phyloP scores from a whole-genome alignment of 176 grass and related monocot genomes.

The Canna indica region DNA sequence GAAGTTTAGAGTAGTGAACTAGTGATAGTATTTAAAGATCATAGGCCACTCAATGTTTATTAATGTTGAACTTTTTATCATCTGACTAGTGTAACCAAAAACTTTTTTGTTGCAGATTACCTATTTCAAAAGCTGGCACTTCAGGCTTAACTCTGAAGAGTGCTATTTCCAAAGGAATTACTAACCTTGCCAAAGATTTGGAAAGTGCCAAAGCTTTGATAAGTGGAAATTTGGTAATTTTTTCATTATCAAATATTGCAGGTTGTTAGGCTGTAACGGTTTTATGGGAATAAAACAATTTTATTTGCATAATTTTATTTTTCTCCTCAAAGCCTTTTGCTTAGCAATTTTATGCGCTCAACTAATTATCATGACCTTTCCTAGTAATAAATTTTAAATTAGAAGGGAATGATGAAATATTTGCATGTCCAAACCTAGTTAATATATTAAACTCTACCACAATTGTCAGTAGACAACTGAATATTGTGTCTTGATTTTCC shows the following conservation, averaged over 20 bases:
- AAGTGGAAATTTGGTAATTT: slow-evolving; percentile 55
- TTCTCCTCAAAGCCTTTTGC: neutral
- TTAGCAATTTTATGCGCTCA: neutral
- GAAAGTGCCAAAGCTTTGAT: slow-evolving; percentile 68
- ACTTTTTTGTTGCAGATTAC: slow-evolving; percentile 30
- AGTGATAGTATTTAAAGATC: neutral
- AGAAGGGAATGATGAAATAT: too few species aligned
- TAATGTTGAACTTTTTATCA: slow-evolving; percentile 1
- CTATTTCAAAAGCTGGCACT: slow-evolving; percentile 37
- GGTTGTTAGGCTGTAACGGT: too few species aligned
- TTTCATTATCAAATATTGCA: neutral
- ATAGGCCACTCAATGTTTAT: neutral
- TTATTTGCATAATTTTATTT: neutral
- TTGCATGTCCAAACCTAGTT: too few species aligned
- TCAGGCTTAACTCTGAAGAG: slow-evolving; percentile 40
- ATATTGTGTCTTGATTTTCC: too few species aligned
- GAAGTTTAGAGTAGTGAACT: neutral
- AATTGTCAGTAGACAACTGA: neutral
- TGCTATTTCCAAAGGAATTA: slow-evolving; percentile 54
- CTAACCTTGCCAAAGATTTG: slow-evolving; percentile 60
- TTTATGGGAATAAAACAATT: neutral
- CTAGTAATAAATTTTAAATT: neutral
- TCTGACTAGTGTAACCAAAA: neutral
- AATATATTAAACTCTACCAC: too few species aligned
- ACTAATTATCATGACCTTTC: neutral